Conservation (phyloP, 352 stramenopile species). For the Pythium biforme region DNA sequence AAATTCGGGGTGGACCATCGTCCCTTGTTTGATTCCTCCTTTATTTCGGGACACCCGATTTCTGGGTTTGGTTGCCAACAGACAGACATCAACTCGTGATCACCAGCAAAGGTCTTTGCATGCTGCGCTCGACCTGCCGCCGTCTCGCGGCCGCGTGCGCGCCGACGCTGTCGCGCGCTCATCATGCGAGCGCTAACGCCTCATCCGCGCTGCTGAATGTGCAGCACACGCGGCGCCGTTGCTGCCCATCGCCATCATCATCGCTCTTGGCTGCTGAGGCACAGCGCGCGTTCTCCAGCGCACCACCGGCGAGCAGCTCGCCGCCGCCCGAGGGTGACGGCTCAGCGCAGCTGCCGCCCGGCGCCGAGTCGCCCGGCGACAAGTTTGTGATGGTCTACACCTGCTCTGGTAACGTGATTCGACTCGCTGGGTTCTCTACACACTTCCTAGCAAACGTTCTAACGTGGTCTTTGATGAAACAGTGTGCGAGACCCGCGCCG, state of each 20-base stretch:
- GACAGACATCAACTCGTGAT: background rate
- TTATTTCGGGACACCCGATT: background rate
- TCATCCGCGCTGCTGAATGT: background rate
- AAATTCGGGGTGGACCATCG: background rate
- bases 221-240: background rate
- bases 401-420: constrained; percentile 69
- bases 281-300: constrained; percentile 16
- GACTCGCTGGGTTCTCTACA: background rate
- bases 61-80: too few species aligned
- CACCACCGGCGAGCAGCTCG: constrained; percentile 8
- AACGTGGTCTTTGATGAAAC: background rate
- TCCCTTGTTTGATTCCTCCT: background rate
- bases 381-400: constrained; percentile 99
- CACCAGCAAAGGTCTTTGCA: background rate
- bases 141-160: constrained; percentile 3
- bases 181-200: background rate
- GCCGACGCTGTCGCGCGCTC: background rate
- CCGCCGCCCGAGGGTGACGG: constrained; percentile 6
- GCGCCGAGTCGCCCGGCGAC: constrained; percentile 79
- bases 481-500: constrained; percentile 96
- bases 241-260: background rate
- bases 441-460: background rate
- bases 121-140: constrained; percentile 7
- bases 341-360: constrained; percentile 30
- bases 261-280: background rate